Conservation (phyloP, 495 filamentous ascomycete genomes). For the Diplogelasinospora grovesii region DNA sequence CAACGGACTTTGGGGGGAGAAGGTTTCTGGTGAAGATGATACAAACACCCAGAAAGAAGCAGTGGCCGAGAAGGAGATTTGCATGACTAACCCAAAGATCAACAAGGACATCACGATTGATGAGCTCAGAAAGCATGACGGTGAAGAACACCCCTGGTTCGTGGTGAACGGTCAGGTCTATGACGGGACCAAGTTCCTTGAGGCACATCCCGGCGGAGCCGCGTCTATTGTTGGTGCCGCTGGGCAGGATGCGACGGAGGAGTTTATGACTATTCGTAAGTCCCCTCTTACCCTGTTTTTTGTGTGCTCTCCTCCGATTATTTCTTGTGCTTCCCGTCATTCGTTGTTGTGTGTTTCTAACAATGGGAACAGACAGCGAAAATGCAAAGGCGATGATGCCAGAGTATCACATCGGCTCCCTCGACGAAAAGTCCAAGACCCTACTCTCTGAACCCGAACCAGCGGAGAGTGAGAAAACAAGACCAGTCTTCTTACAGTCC, state of each 20-base stretch:
- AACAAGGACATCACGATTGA: conserved; percentile 58
- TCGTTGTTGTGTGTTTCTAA: conserved; percentile 10
- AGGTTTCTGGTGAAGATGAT: conserved; percentile 51
- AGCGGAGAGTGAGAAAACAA: conserved; percentile 12
- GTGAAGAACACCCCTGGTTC: conserved; percentile 74
- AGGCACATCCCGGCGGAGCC: conserved; percentile 84
- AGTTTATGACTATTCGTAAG: conserved; percentile 93
- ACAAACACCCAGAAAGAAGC: conserved; percentile 27
- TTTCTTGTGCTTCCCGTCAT: not conserved
- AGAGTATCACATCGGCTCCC: conserved; percentile 77
- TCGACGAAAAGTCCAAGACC: conserved; percentile 52
- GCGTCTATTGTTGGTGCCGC: conserved; percentile 81
- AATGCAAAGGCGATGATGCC: conserved; percentile 92
- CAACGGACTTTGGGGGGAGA: conserved; percentile 87
- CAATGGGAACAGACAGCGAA: conserved; percentile 81
- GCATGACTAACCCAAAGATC: conserved; percentile 71
- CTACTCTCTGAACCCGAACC: conserved; percentile 33
- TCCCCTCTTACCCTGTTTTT: conserved; percentile 12
- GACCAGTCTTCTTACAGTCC: conserved; percentile 62
- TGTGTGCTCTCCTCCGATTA: not conserved
- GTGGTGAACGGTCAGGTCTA: conserved; percentile 90
- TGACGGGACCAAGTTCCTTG: conserved; percentile 75
- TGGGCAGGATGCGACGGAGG: conserved; percentile 80
- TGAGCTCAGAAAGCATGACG: conserved; percentile 66
- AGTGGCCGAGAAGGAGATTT: conserved; percentile 61